A percentile compares a stretch with the other conserved stretches of the same genome.
Evolutionary conservation across 345 rosid genomes (phyloP).

Genomic region (Eucalyptus tenuipes): DNA sequence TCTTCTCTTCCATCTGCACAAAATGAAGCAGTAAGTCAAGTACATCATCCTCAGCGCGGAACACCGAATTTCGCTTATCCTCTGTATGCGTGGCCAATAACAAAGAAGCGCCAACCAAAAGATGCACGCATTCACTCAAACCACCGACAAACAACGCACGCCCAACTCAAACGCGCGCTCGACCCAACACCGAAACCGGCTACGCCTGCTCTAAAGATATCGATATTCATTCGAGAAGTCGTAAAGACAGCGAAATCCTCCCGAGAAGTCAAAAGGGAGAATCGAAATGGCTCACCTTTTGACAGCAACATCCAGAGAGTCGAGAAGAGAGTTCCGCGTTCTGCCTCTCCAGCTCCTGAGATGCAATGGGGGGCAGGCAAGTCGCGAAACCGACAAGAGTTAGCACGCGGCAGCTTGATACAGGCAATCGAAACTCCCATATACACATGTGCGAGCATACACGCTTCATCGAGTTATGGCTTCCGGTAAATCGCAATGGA

Average conservation of each 20-base stretch:
- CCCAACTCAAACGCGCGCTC: not conserved
- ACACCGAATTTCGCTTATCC: not conserved
- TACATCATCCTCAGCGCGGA: not conserved
- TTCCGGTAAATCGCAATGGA: not conserved
- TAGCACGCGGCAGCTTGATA: not conserved
- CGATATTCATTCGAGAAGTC: not conserved
- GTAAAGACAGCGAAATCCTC: not conserved
- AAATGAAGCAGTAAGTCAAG: not conserved
- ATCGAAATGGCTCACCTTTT: slow-evolving; percentile 21
- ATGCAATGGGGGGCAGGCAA: not conserved
- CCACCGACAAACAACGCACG: not conserved
- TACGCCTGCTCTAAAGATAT: not conserved
- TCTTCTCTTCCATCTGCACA: slow-evolving; percentile 27
- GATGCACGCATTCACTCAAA: not conserved
- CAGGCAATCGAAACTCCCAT: not conserved
- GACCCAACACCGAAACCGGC: not conserved
- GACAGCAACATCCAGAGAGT: slow-evolving; percentile 41
- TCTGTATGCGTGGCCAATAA: not conserved
- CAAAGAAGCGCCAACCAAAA: not conserved
- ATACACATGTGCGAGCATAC: too few species aligned
- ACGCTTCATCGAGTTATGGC: not conserved
- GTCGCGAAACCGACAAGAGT: not conserved
- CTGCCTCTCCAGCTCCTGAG: slow-evolving; percentile 57
- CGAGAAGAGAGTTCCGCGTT: slow-evolving; percentile 36
- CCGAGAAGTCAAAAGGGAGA: not conserved